Evolutionary conservation across 495 filamentous ascomycete genomes (phyloP), one percentile per base, ranked within the genome.

Genomic region (Halenospora varia): DNA sequence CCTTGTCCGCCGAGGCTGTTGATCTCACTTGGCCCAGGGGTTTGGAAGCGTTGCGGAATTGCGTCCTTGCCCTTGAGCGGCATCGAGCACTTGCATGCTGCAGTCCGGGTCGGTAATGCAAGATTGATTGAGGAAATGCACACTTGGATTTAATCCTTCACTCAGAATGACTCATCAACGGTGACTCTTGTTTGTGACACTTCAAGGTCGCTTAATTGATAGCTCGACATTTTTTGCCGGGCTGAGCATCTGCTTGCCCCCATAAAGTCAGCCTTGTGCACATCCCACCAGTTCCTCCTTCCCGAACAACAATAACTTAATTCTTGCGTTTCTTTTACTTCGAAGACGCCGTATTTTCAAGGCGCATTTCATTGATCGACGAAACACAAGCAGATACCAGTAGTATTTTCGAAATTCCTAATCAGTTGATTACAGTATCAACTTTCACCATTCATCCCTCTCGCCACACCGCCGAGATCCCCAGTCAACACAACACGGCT

Each of bases 341-440:
- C 48, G 62, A 80, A 80, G 77, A 67, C 76, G 76, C 77, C 77
- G 69, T 80, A 79, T 80, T 80, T 79, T 61, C 70, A 71, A 77
- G 77, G 77, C 75, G 77, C 77, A 76, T 40, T 25, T 45, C 11
- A 9, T 15, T 8, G 17, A 20, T 35, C 17, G 18, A 8, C 53
- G 23, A 22, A 19, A 19, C 53, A 23, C 22, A 10, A 49, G 18
- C 18, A 51, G 17, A 48, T 54, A 2, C 18, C 20, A 57, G 10
- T 24, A 18, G 40, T 40, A 45, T 42, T 39, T 55, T 26, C 10
- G 3, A 29, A 51, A 13, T 42, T 8, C 41, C 40, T 49, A 26
- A 25, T 51, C 20, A 10, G 15, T 26, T 3, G 25, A 26, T n/a
- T 53, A 15, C 26, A 48, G 53, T 2, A 39, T 24, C 17, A 54